Evolutionary conservation across 2,329 filamentous ascomycete species (phyloP).

Genomic region (Aspergillus uvarum): DNA sequence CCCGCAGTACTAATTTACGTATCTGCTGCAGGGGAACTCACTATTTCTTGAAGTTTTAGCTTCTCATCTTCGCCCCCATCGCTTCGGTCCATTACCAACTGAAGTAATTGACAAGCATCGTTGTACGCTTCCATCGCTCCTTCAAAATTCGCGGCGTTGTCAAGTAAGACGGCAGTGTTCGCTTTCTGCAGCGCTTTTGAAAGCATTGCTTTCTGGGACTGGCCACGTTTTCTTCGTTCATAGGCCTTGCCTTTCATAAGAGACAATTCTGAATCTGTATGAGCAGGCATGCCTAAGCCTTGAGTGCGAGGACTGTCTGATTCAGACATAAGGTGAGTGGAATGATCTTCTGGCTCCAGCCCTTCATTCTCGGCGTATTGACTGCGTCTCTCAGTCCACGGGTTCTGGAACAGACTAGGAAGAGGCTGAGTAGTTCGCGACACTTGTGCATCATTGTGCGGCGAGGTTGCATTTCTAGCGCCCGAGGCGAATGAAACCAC

Average conservation of each 20-base stretch:
- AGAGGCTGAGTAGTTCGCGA: constrained; percentile 16
- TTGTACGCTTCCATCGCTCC: constrained; percentile 86
- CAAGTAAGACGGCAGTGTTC: constrained; percentile 89
- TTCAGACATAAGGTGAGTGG: constrained; percentile 1
- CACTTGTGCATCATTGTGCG: constrained; percentile 19
- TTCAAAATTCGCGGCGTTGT: constrained; percentile 94
- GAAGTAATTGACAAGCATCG: constrained; percentile 84
- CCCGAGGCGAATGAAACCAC: neutral
- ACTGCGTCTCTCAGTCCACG: constrained; percentile 8
- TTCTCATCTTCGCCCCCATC: constrained; percentile 81
- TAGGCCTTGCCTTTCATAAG: constrained; percentile 27
- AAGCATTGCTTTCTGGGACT: constrained; percentile 90
- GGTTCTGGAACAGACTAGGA: constrained; percentile 14
- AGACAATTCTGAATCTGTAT: constrained; percentile 27
- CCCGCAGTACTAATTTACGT: constrained; percentile 8
- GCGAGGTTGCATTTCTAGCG: neutral
- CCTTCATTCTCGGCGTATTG: neutral
- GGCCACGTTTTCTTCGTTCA: constrained; percentile 44
- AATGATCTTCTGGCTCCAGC: constrained; percentile 4
- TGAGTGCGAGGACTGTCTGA: constrained; percentile 18
- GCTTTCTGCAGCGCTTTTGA: constrained; percentile 94
- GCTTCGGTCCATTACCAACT: constrained; percentile 83
- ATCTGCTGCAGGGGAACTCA: constrained; percentile 51
- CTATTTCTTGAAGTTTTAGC: constrained; percentile 84
- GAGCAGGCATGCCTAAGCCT: constrained; percentile 22